Base-by-base conservation (phyloP, 192 early-diverging fungal genomes). In the Coemansia sp. region DNA sequence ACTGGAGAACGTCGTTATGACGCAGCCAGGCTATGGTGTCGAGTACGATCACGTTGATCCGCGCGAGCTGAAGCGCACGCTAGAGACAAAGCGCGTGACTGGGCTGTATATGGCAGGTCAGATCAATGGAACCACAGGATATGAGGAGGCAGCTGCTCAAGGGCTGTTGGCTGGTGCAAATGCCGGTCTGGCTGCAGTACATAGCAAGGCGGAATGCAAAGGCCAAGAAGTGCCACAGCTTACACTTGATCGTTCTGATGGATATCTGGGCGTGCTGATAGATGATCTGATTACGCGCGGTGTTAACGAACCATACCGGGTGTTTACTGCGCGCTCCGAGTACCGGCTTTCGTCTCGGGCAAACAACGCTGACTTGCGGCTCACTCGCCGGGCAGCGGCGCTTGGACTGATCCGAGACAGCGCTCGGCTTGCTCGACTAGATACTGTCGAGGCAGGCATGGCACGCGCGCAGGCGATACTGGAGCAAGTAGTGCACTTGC, bases 61-160 rank as follows among this genome's bases (percentile, higher is more conserved):
- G 7, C 87, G 91, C 26, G 91, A 93, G 68, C 76, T 93, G 31
- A 71, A 83, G 64, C 85, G 85, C 11, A 90, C 85, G 2, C 62
- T 93, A 21, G 90, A 93, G 82, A 93, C 91, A 2, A 87, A 87
- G 67, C 90, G 91, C 17, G 85, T 93, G 7, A 73, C 63, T 7
- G 91, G 91, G 17, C 68, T 93, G 28, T 93, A 85, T 66, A 75
- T 93, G 69, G 91, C 91, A 2, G 91, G 91, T 0, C 91, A 93
- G 74, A 93, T 93, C 49, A 93, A 93, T 60, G 91, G 91, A n/a
- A 93, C 91, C 1, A 93, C 91, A 0, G 91, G 91, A 5, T 93
- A 91, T 62, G 91, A 91, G 51, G 90, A 91, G 64, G 91, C 91
- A 0, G 91, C 91, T 2, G 88, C 89, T 0, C 91, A 93, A 64